A percentile compares a stretch with the other conserved stretches of the same genome.
phyloP scores from a whole-genome alignment of 345 rosid species.

The Abelmoschus esculentus region DNA sequence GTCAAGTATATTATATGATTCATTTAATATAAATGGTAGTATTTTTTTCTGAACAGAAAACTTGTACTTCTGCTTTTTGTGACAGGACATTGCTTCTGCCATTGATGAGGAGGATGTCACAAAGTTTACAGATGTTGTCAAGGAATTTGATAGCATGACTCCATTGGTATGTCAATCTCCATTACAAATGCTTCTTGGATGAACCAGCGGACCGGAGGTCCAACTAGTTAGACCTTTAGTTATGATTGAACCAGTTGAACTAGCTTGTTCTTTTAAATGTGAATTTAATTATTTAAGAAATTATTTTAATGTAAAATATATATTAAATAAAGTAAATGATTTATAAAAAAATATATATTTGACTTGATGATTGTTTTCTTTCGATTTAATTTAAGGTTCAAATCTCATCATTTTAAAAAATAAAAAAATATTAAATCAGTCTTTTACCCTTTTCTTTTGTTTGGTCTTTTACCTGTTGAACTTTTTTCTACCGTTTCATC shows the following conservation, averaged over 20 bases:
- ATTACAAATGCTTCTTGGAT: neutral
- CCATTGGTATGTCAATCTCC: constrained; percentile 53
- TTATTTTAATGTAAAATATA: neutral
- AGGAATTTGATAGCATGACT: constrained; percentile 98
- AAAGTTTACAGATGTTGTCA: constrained; percentile 75
- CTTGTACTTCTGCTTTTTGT: neutral
- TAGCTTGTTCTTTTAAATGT: neutral
- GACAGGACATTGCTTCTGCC: constrained; percentile 76
- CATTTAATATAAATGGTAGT: neutral
- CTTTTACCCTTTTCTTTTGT: too few species aligned
- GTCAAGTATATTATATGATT: neutral
- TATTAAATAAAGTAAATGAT: neutral
- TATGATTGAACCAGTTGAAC: neutral
- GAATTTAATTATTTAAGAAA: neutral
- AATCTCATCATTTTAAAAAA: neutral
- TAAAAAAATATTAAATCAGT: too few species aligned
- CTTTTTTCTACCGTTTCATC: too few species aligned
- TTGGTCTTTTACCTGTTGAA: too few species aligned
- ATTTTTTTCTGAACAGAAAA: neutral
- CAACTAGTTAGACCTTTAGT: neutral
- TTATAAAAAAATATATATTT: neutral
- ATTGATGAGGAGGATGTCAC: constrained; percentile 88
- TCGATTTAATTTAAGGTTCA: neutral
- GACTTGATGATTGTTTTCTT: neutral
- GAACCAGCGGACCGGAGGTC: neutral